Conservation (phyloP, 768 basidiomycete genomes). For the Boletus huronensis region DNA sequence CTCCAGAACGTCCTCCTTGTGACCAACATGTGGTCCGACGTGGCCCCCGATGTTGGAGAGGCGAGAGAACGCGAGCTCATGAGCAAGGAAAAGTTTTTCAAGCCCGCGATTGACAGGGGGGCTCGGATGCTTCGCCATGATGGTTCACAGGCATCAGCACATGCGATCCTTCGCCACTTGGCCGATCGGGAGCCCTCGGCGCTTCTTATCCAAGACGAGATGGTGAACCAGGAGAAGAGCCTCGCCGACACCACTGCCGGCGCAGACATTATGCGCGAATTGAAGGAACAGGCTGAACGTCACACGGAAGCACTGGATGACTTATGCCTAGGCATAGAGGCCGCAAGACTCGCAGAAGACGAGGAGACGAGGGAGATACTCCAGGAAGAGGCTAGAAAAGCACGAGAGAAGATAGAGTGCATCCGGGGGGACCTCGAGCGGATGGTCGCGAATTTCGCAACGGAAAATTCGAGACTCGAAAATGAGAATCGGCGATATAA, state of each 20-base stretch:
- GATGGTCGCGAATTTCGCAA: conserved; percentile 36
- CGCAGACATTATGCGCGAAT: conserved; percentile 46
- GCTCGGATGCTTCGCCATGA: conserved; percentile 44
- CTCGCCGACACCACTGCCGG: conserved; percentile 52
- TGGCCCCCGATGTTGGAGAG: conserved; percentile 33
- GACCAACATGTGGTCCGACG: conserved; percentile 52
- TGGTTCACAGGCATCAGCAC: conserved; percentile 41
- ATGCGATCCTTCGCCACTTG: conserved; percentile 42
- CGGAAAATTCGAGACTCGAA: conserved; percentile 34
- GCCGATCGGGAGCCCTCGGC: conserved; percentile 37
- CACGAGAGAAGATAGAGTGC: conserved; percentile 41
- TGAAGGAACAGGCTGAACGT: conserved; percentile 41
- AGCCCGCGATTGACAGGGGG: conserved; percentile 45
- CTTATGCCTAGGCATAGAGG: conserved; percentile 45
- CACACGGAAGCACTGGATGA: conserved; percentile 44
- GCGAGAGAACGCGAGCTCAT: conserved; percentile 45
- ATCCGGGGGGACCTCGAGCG: conserved; percentile 39
- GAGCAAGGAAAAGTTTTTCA: conserved; percentile 44
- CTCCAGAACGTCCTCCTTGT: conserved; percentile 48
- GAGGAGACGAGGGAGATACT: conserved; percentile 43
- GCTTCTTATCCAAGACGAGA: conserved; percentile 52
- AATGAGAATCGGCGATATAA: conserved; percentile 25
- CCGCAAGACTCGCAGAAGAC: conserved; percentile 40
- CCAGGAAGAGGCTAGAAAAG: conserved; percentile 38
- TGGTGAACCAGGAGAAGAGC: conserved; percentile 46